Evolutionary conservation across 2,329 filamentous ascomycete species (phyloP), one percentile per base, ranked within the genome.

Genomic region (Mollisiaceae sp.): DNA sequence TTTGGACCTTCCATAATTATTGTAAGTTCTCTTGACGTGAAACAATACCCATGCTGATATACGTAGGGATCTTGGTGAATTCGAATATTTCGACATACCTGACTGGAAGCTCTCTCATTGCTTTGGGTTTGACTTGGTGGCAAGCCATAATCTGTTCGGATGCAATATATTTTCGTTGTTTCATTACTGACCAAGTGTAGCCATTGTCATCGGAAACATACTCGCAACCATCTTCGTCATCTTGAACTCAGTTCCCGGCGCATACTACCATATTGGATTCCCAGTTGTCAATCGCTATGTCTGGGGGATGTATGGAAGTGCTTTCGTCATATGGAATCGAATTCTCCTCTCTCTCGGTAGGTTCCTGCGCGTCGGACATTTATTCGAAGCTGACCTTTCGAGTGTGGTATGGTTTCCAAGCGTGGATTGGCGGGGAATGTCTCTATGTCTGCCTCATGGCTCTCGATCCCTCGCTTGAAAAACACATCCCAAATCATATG

Each of bases 401-500:
- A 59, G 45, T 64, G 9, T 59, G 63, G 63, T 65, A 80, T 60
- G 79, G 77, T 18, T 81, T 82, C 64, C 80, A 82, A 60, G 78
- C 80, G 4, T 83, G 80, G 79, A 78, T 82, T 47, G 81, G 81
- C 14, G 81, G 81, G 2, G 75, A 81, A 70, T 82, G 80, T 58
- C 67, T 82, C 62, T 81, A 82, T 59, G 75, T 83, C 54, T 80
- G 80, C 59, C 75, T 83, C 5, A 77, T 80, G 12, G 80, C 82
- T 1, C 80, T 81, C 72, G 79, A 80, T 69, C 81, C 81, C 12
- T 74, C 75, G 8, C 75, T 82, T 39, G 80, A 82, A 62, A 58
- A 11, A 24, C 45, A 79, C 65, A 77, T 83, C 52, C 78, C 75
- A 15, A 82, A 82, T 69, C 75, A 72, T 45, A 79, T 82, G 58